Base-by-base conservation (phyloP, 129 eudicot genomes). In the Glebionis coronaria region DNA sequence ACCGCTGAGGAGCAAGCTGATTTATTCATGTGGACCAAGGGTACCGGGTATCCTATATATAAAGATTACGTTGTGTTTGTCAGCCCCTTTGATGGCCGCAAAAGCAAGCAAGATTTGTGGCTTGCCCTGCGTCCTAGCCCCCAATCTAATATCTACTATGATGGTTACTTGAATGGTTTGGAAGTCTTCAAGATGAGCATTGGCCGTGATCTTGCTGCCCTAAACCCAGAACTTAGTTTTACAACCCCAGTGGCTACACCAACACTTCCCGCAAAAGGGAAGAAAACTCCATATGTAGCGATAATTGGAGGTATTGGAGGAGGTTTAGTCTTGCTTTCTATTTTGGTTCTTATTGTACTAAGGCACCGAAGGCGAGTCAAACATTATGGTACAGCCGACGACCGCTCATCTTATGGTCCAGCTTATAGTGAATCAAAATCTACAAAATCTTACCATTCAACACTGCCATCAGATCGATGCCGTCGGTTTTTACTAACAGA, bases 391-490 rank as follows among this genome's bases (percentile, higher is more conserved):
- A 27, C 70, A 2, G 35, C 65, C 9, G 71, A 67, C 0, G 71
- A 47, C 16, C 66, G 51, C 70, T 67, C 85, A 56, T 73, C 74
- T 4, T 58, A 27, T 19, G 73, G 4, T 44, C 72, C 71, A 5
- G 65, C 52, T 5, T 73, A 72, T 27, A 52, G 59, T 10, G 70
- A 60, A 44, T 78, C 80, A 35, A 65, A 15, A 67, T 56, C 73
- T 14, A 63, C 79, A 25, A 70, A 70, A 51, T 72, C 79, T 7
- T 25, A 29, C 9, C 62, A 46, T 47, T 67, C 74, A 4, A 52
- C 80, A 11, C 73, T 78, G 8, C 84, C 86, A n/a, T 72, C 76
- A 1, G 78, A 81, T 64, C 66, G 79, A 1, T 81, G 90, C 29
- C 71, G 83, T 35, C 81, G 67, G 1, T 82, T 86, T 70, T 67